phyloP scores from a whole-genome alignment of 2,329 filamentous ascomycete species.

The Trichoderma afroharzianum region DNA sequence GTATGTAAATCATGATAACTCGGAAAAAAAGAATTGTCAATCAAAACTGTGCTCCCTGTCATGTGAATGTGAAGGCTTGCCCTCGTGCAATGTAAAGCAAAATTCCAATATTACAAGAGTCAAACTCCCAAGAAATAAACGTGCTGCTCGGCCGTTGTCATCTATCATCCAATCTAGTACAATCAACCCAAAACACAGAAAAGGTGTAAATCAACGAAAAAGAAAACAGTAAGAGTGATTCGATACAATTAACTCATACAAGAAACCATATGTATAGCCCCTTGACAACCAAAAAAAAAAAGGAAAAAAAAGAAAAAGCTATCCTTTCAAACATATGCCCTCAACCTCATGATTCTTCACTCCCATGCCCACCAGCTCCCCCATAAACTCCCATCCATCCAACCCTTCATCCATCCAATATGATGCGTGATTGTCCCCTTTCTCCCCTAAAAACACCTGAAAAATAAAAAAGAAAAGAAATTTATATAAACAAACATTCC shows the following conservation, averaged over 20 bases:
- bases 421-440: not conserved
- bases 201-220: not conserved
- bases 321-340: not conserved
- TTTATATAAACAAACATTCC: not conserved
- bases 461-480: not conserved
- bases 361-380: not conserved
- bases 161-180: not conserved
- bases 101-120: not conserved
- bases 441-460: not conserved
- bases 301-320: not conserved
- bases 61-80: not conserved
- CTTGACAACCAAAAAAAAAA: not conserved
- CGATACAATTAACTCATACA: not conserved
- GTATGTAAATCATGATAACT: slow-evolving; percentile 9
- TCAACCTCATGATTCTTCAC: not conserved
- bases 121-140: not conserved
- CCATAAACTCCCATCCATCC: not conserved
- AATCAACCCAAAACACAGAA: not conserved
- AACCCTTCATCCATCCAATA: not conserved
- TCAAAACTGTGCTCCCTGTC: not conserved
- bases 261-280: not conserved
- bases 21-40: not conserved
- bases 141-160: not conserved
- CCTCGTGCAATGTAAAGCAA: too few relatives aligned
- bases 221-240: not conserved